A percentile compares a stretch with the other conserved stretches of the same genome.
These are phyloP conservation scores for Plasmodium gallinaceum DNA, from an alignment of 169 alveolate genomes.

Conservation along the genomic window DNA sequence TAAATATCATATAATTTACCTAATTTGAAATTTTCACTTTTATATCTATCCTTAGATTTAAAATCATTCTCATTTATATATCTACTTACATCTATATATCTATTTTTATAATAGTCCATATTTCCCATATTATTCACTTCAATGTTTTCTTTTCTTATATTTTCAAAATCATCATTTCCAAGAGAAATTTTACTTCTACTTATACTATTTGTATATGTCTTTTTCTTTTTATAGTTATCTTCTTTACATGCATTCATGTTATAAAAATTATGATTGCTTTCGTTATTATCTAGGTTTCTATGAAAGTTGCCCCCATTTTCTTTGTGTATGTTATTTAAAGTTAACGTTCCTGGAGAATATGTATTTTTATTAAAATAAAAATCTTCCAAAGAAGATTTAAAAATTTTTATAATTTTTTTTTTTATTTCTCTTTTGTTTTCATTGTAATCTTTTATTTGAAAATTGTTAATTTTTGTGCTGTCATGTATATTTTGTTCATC, in stretches of 20 bases:
- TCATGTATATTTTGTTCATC: background rate
- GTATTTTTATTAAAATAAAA: background rate
- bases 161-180: background rate
- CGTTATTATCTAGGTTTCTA: too few relatives aligned
- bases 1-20: background rate
- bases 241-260: too few relatives aligned
- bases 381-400: conserved; percentile 1
- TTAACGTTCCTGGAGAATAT: background rate
- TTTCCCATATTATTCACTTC: background rate
- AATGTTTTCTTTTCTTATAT: background rate
- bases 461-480: background rate
- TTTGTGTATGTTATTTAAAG: background rate
- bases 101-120: background rate
- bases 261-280: too few relatives aligned
- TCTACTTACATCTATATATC: background rate
- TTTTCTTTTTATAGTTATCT: too few relatives aligned
- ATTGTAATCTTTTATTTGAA: background rate
- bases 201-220: too few relatives aligned
- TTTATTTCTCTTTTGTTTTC: background rate
- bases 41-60: background rate
- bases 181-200: too few relatives aligned
- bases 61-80: conserved; percentile 1
- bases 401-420: background rate
- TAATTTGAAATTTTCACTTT: background rate
- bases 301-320: background rate